Base-by-base conservation (phyloP, 371 early-diverging fungal genomes). In the Rhizopus delemar region DNA sequence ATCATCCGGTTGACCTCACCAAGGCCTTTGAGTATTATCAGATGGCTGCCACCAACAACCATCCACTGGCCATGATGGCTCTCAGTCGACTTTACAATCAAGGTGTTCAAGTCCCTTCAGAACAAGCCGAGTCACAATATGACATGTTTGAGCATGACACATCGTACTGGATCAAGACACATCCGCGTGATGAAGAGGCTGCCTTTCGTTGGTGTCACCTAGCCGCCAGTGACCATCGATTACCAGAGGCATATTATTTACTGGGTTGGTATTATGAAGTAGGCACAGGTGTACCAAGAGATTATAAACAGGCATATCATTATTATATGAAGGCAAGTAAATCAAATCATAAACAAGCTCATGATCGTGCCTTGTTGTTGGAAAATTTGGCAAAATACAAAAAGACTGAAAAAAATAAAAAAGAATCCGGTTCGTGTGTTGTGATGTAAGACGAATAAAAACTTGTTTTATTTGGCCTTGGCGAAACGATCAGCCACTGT, bases 401-500 rank as follows among this genome's bases (percentile, higher is more conserved):
- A 46, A 65, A 62, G 51, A n/a, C 6, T 9, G n/a, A 43, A 15
- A 43, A 43, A 13, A 43, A 43, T 13, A 6, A 11, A 43, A 43
- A 15, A n/a, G 43, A n/a, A 43, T 43, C 43, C 8, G 15, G 13
- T 11, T n/a, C 8, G 15, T 43, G 43, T 43, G 13, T n/a, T 15
- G n/a, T 43, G 8, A 43, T 43, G 43, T 43, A 43, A 43, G n/a
- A 43, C 6, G n/a, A 43, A 43, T 11, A 36, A 36, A 36, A 36
- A 22, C 22, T 22, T 22, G 22, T 22, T 22, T 22, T 22, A 22
- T 22, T 22, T 28, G 53, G 84, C 81, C 68, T 86, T 84, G 63
- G 82, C 83, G 68, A 87, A 96, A 66, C 95, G 88, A 63, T 87
- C 86, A 52, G 88, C 78, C 45, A 93, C 93, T 53, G 89, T 87